Evolutionary conservation across 2,329 filamentous ascomycete genomes (phyloP).

Genomic region (Xylogone sp.): DNA sequence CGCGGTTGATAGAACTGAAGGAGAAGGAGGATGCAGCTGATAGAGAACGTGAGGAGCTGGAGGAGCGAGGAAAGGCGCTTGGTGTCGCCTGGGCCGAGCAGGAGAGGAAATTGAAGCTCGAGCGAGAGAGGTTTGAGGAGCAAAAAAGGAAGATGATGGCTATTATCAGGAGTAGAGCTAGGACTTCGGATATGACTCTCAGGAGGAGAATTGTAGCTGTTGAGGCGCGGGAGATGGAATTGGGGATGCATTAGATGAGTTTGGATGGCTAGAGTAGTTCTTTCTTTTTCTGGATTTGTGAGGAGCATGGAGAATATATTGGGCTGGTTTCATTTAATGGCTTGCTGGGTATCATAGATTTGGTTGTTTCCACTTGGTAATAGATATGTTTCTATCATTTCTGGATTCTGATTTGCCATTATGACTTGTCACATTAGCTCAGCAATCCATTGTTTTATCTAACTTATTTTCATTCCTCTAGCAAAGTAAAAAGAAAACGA

Average conservation of each 20-base stretch:
- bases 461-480: too few species aligned
- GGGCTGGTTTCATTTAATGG: too few species aligned
- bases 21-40: background rate
- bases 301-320: too few species aligned
- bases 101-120: slow-evolving; percentile 1
- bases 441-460: too few species aligned
- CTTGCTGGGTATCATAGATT: too few species aligned
- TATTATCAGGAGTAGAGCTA: background rate
- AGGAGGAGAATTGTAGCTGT: background rate
- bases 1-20: background rate
- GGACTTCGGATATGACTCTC: background rate
- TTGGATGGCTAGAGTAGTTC: background rate
- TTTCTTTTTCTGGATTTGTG: too few species aligned
- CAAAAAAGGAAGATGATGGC: background rate
- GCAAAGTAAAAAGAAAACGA: too few species aligned
- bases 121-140: background rate
- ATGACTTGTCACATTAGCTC: too few species aligned
- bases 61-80: background rate
- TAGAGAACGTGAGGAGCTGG: background rate
- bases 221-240: background rate
- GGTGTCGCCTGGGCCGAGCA: background rate
- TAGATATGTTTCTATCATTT: too few species aligned
- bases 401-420: too few species aligned
- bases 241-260: background rate
- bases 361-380: too few species aligned